phyloP scores from a whole-genome alignment of 2,329 filamentous ascomycete genomes.

The Geosmithia putterillii region DNA sequence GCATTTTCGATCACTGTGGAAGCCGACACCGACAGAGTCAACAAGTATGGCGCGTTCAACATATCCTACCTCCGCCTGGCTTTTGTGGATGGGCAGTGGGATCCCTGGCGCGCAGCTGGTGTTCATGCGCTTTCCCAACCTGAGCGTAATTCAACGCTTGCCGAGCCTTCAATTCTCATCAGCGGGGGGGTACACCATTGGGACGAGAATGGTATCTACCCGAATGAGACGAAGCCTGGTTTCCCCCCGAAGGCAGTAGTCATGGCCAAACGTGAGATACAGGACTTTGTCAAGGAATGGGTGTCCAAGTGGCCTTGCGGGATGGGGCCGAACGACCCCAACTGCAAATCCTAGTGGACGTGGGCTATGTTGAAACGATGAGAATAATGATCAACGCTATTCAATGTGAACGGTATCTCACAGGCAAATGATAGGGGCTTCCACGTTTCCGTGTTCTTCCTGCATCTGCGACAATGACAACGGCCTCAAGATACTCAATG shows the following conservation, averaged over 20 bases:
- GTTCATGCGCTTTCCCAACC: conserved; percentile 45
- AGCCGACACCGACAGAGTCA: conserved; percentile 54
- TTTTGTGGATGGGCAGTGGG: conserved; percentile 61
- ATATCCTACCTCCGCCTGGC: conserved; percentile 67
- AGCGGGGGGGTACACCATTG: conserved; percentile 6
- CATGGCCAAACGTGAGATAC: conserved; percentile 2
- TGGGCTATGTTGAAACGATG: no score
- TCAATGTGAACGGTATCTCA: no score
- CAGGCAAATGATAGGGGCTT: no score
- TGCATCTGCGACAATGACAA: no score
- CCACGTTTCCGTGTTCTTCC: no score
- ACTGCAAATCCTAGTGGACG: no score
- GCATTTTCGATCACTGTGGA: conserved; percentile 58
- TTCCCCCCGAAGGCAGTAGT: conserved; percentile 3
- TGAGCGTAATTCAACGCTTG: conserved; percentile 2
- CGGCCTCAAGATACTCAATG: no score
- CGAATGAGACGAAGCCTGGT: conserved; percentile 1
- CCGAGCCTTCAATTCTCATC: conserved; percentile 5
- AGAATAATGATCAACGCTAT: no score
- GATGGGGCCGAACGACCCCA: no score
- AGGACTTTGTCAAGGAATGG: conserved; percentile 5
- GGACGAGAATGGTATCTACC: conserved; percentile 5
- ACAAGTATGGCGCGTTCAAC: conserved; percentile 63
- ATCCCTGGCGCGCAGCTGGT: conserved; percentile 69
- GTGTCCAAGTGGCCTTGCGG: no score